Evolutionary conservation across 768 basidiomycete genomes (phyloP), one percentile per base, ranked within the genome.

Genomic region (Tulasnella sp.): DNA sequence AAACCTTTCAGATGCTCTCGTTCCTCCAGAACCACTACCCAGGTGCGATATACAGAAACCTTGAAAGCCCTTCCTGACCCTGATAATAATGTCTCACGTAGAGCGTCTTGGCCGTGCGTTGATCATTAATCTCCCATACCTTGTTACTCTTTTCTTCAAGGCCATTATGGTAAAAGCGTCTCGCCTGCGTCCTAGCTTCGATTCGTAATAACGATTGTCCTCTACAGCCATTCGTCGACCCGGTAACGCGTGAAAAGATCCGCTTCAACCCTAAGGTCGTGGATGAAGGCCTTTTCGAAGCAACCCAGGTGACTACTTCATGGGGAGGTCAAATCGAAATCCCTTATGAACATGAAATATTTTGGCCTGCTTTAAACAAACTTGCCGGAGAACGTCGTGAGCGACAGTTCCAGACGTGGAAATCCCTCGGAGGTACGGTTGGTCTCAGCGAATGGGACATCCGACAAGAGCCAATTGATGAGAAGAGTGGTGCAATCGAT

Each of bases 21-120:
- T 83, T 87, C 62, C 73, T 89, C 12, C 87, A 89, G 64, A 76
- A 79, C 21, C 86, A 91, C 65, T 91, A 89, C 63, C 88, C 88
- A 0, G 55, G 55, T 57, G 17, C 4, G 41, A 8, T 6, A 15
- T 17, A 17, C 2, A 35, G 11, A 15, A 29, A 35, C 7, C 23
- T 43, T 41, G 15, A 29, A 37, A n/a, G 27, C 9, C 25, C 34
- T 23, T 37, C 23, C 6, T 1, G 8, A 27, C 34, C 27, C 23
- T 21, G 64, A 67, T 34, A 63, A 61, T 1, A 64, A 67, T 66
- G 40, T 63, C 62, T 55, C n/a, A n/a, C n/a, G 8, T 29, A 57
- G 91, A 94, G 67, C 80, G 91, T 3, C 79, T 94, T 32, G 88
- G 86, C 23, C 67, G 68, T 27, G 77, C 87, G 0, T 68, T 88